A percentile compares a stretch with the other conserved stretches of the same genome.
Conservation (phyloP, 805 yeast genomes). For the Yarrowia sp. region DNA sequence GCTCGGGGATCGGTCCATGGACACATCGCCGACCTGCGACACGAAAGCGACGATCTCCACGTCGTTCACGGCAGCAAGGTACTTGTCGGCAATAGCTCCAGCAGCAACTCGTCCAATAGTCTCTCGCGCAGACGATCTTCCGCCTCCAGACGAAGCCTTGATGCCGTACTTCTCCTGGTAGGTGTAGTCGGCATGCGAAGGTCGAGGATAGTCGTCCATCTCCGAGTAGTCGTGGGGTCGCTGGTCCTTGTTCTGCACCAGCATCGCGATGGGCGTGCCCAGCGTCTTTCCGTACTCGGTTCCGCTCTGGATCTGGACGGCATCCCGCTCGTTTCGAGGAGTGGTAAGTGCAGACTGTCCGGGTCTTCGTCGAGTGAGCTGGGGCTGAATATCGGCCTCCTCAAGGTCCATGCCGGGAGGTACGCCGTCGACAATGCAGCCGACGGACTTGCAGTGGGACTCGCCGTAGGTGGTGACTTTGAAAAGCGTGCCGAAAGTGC, state of each 20-base stretch:
- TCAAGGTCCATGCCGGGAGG: conserved; percentile 90
- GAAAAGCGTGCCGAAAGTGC: conserved; percentile 65
- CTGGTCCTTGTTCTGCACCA: conserved; percentile 91
- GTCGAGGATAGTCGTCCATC: conserved; percentile 94
- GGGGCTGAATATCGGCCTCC: conserved; percentile 91
- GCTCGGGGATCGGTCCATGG: conserved; percentile 71
- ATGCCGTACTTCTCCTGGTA: conserved; percentile 86
- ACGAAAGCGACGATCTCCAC: conserved; percentile 97
- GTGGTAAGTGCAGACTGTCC: conserved; percentile 92
- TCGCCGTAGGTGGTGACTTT: conserved; percentile 96
- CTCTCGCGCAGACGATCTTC: conserved; percentile 95
- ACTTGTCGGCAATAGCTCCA: conserved; percentile 96
- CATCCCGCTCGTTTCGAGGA: conserved; percentile 93
- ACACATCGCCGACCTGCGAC: conserved; percentile 79
- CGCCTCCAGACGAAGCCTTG: conserved; percentile 96
- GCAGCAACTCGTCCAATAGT: conserved; percentile 99
- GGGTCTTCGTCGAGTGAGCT: conserved; percentile 93
- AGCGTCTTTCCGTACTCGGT: conserved; percentile 85
- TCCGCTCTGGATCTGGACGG: conserved; percentile 90
- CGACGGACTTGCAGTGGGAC: conserved; percentile 95
- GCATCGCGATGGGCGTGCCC: conserved; percentile 95
- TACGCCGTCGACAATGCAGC: conserved; percentile 97
- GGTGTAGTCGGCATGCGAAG: conserved; percentile 96
- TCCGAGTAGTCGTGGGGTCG: conserved; percentile 95
- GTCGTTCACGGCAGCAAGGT: conserved; percentile 66